Evolutionary conservation across 2,329 filamentous ascomycete genomes (phyloP).

Genomic region (Aspergillus cejpii): DNA sequence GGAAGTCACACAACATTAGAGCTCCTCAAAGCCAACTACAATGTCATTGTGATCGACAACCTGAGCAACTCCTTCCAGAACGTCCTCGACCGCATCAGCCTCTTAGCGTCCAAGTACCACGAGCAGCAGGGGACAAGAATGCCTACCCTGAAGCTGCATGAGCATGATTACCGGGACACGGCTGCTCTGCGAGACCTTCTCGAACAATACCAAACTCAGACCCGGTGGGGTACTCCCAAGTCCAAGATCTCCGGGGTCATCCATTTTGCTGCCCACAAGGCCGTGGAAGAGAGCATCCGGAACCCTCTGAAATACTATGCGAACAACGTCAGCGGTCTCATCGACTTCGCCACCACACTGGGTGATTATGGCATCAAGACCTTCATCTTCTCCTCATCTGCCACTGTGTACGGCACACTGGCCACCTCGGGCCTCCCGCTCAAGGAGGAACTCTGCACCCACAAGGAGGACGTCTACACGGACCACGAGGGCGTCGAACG

Average conservation of each 20-base stretch:
- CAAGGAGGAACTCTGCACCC: constrained; percentile 52
- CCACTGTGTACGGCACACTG: constrained; percentile 58
- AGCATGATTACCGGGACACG: constrained; percentile 45
- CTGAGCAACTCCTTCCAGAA: constrained; percentile 36
- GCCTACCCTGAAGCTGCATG: constrained; percentile 43
- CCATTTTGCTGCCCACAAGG: constrained; percentile 63
- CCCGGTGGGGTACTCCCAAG: constrained; percentile 31
- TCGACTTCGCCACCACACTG: constrained; percentile 53
- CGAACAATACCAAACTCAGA: constrained; percentile 35
- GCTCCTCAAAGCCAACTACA: constrained; percentile 37
- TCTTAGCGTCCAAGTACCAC: constrained; percentile 33
- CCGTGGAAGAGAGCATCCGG: constrained; percentile 57
- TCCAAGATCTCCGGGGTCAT: constrained; percentile 59
- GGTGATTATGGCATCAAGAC: constrained; percentile 57
- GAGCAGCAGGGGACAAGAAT: constrained; percentile 35
- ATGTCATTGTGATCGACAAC: constrained; percentile 40
- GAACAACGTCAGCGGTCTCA: constrained; percentile 60
- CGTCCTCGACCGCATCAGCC: constrained; percentile 33
- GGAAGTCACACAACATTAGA: constrained; percentile 41
- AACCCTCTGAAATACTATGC: constrained; percentile 58
- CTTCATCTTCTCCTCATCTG: constrained; percentile 62
- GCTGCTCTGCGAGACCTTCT: constrained; percentile 40
- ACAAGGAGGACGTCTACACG: constrained; percentile 43
- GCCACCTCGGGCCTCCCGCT: constrained; percentile 48
- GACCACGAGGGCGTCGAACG: constrained; percentile 41